Evolutionary conservation across 2,329 filamentous ascomycete species (phyloP), one percentile per base, ranked within the genome.

Genomic region (Penicillium digitatum): DNA sequence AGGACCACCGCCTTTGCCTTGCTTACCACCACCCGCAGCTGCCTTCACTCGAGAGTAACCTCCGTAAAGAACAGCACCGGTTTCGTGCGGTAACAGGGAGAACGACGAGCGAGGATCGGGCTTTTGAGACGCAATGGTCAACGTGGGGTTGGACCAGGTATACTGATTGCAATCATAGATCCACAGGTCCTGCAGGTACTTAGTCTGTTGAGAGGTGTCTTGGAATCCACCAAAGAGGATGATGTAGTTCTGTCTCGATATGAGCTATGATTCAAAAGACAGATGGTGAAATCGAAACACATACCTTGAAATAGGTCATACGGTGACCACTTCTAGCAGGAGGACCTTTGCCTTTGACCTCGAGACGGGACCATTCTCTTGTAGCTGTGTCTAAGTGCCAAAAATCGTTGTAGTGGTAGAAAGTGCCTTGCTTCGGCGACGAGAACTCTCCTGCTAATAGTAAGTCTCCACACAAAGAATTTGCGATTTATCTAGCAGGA

Each of bases 331-430:
- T 95, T 62, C 94, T 81, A 3, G 93, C 91, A 2, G 90, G 87
- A 37, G 93, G 93, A 55, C 89, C 89, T 77, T 81, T 81, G 37
- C 75, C 74, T 61, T 86, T 87, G 2, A 81, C 81, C 72, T 99
- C 94, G 32, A 99, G 80, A 58, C 92, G 88, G 54, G 85, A 89
- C 94, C 94, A 99, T 77, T 99, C 94, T 65, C 91, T 82, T 8
- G 84, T 86, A 9, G 81, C 82, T 0, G 93, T 88, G 69, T 97
- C 92, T 40, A 97, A 82, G 47, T 88, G 82, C 93, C 94, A 99
- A 72, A 99, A 97, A 76, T 97, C 94, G 68, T 95, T 96, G 77
- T 99, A 99, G 74, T 99, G 94, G 73, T 99, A 96, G 69, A 99
- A 99, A 0, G 93, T 97, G 4, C 94, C 94, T 74, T 97, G 94